Conservation (phyloP, 1,139 yeast genomes). For the Lodderomyces parapsilosis region DNA sequence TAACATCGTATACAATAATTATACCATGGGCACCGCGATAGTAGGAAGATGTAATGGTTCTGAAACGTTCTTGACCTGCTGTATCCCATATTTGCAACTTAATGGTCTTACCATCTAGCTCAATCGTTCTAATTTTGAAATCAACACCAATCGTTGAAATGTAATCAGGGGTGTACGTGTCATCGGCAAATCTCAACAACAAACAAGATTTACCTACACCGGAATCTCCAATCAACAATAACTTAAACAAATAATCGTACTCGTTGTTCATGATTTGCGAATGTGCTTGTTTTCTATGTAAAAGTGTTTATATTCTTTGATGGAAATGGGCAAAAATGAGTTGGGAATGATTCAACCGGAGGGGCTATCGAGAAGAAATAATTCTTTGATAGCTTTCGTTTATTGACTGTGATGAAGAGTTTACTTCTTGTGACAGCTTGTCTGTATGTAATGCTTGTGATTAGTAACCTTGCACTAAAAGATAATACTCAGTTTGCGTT, state of each 20-base stretch:
- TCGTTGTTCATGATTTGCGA: conserved; percentile 71
- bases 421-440: background rate
- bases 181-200: conserved; percentile 93
- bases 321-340: no score
- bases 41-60: conserved; percentile 96
- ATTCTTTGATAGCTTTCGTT: no score
- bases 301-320: no score
- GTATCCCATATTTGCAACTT: conserved; percentile 99
- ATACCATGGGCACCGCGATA: conserved; percentile 99
- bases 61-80: conserved; percentile 97
- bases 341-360: no score
- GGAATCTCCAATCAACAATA: conserved; percentile 93
- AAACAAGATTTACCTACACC: conserved; percentile 98
- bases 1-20: conserved; percentile 95
- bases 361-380: no score
- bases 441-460: background rate
- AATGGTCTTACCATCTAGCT: conserved; percentile 94
- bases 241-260: conserved; percentile 95
- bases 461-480: background rate
- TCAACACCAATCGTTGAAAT: conserved; percentile 98
- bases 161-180: conserved; percentile 95
- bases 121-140: conserved; percentile 95
- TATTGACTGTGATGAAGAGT: background rate
- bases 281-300: no score
- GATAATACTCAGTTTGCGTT: background rate